These are phyloP conservation scores for Phytopythium aichiense DNA, from an alignment of 352 stramenopile genomes.

Conservation along the genomic window DNA sequence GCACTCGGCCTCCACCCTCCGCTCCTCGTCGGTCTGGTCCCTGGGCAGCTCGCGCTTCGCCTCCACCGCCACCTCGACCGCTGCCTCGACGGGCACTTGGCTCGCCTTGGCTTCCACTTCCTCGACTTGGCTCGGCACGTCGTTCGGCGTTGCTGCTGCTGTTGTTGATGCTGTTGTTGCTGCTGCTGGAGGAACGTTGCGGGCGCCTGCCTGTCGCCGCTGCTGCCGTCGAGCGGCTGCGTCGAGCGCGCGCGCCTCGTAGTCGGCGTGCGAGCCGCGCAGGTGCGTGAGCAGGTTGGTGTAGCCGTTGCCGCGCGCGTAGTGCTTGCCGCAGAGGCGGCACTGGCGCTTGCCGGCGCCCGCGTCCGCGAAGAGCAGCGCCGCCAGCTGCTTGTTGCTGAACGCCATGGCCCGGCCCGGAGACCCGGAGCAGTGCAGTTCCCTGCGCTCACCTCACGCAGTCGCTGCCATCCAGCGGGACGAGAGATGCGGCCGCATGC, in stretches of 20 bases:
- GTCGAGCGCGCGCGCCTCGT: slow-evolving; percentile 7
- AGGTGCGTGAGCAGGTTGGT: slow-evolving; percentile 15
- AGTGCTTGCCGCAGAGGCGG: slow-evolving; percentile 13
- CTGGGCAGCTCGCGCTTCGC: background rate
- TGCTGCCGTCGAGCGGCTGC: background rate
- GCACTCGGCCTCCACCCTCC: background rate
- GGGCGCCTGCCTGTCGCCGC: background rate
- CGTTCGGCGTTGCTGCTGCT: background rate
- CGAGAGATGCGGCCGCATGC: background rate
- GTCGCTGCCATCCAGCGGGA: background rate
- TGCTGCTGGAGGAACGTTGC: background rate
- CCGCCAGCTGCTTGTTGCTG: slow-evolving; percentile 10
- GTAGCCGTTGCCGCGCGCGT: slow-evolving; percentile 16
- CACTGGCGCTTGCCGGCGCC: slow-evolving; percentile 9
- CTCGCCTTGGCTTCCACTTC: background rate
- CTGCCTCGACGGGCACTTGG: background rate
- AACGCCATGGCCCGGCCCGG: slow-evolving; percentile 7
- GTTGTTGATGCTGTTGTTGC: background rate
- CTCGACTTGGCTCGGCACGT: background rate
- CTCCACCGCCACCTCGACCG: background rate
- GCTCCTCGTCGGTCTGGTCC: background rate
- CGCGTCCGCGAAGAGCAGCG: slow-evolving; percentile 14
- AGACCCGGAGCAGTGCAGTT: no score
- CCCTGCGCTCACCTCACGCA: background rate
- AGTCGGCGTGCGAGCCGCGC: slow-evolving; percentile 8